Conservation (phyloP, 164 flowering plant species). For the Berberis vulgaris region DNA sequence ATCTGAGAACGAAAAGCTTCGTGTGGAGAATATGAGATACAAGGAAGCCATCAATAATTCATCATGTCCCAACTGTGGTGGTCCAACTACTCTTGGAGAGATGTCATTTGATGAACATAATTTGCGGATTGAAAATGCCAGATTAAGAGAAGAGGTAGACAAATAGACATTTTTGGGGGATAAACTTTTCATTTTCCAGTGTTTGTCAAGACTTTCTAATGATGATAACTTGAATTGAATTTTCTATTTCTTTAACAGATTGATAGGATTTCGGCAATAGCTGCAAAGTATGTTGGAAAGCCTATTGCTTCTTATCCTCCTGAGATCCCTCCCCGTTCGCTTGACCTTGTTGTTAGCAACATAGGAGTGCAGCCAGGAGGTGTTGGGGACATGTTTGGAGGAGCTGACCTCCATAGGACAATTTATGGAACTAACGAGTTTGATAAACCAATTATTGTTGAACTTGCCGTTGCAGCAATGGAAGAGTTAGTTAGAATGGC, state of each 20-base stretch:
- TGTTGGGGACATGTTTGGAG: slow-evolving; percentile 34
- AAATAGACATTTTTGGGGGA: background rate
- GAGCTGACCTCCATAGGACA: slow-evolving; percentile 42
- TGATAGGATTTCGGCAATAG: slow-evolving; percentile 76
- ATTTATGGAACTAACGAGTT: slow-evolving; percentile 35
- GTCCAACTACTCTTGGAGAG: slow-evolving; percentile 80
- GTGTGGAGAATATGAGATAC: slow-evolving; percentile 71
- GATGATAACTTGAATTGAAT: background rate
- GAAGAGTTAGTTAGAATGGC: slow-evolving; percentile 61
- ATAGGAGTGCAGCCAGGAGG: slow-evolving; percentile 40
- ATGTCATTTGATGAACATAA: slow-evolving; percentile 95
- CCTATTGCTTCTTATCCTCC: slow-evolving; percentile 40
- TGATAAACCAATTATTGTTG: slow-evolving; percentile 59
- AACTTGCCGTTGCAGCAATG: slow-evolving; percentile 76
- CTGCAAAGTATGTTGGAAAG: slow-evolving; percentile 84
- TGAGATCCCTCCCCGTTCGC: slow-evolving; percentile 41
- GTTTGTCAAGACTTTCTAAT: no score
- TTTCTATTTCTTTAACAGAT: slow-evolving; percentile 31
- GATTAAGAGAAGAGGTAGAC: slow-evolving; percentile 68
- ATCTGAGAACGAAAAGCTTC: slow-evolving; percentile 74
- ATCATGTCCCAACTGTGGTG: slow-evolving; percentile 82
- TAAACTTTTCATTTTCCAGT: background rate
- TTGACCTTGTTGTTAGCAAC: slow-evolving; percentile 55
- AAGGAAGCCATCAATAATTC: slow-evolving; percentile 69
- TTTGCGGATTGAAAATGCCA: slow-evolving; percentile 75